Evolutionary conservation across 306 rosid species (phyloP), one percentile per base, ranked within the genome.

Genomic region (Sechiopsis laciniata): DNA sequence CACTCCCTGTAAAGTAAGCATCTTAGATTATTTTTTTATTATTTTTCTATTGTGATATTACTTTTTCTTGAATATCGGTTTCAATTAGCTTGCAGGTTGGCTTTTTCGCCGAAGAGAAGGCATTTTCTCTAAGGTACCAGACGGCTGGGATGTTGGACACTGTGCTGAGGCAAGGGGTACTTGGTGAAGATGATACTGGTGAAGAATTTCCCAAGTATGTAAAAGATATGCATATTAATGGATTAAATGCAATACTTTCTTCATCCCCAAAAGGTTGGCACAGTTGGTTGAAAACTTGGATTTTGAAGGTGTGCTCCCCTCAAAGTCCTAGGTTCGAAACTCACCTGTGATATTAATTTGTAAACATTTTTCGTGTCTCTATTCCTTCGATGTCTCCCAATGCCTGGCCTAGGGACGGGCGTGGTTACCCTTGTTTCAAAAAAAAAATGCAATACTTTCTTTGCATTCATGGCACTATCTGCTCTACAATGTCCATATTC

Each of bases 81-180:
- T 75, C 79, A 83, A 81, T 71, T 94, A 94, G 99, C 78, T 85
- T 94, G 91, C 99, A 94, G 97, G 83, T 94, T 78, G 96, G 99
- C 66, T 88, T 86, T 82, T 94, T 91, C 76, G 90, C 97, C 75
- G 79, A 87, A 10, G 95, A 87, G 84, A 91, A 75, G 82, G 99
- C 99, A 9, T 94, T 87, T 88, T 80, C 95, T 10, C 84, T 94
- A 67, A 85, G 99, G 84, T 94, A 94, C 89, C 97, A 89, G 75
- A 91, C 99, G 11, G 97, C 92, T 57, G 99, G 95, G 76, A 94
- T 94, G 99, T 80, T 94, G 76, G 99, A 94, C 48, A 82, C 87
- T 11, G 96, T 89, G 46, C 71, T 94, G 76, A 83, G 97, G 78
- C 90, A 88, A 84, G 99, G 99, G 56, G 88, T 91, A 72, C 88